Base-by-base conservation (phyloP, 371 early-diverging fungal genomes). In the Rhizopus microsporus region DNA sequence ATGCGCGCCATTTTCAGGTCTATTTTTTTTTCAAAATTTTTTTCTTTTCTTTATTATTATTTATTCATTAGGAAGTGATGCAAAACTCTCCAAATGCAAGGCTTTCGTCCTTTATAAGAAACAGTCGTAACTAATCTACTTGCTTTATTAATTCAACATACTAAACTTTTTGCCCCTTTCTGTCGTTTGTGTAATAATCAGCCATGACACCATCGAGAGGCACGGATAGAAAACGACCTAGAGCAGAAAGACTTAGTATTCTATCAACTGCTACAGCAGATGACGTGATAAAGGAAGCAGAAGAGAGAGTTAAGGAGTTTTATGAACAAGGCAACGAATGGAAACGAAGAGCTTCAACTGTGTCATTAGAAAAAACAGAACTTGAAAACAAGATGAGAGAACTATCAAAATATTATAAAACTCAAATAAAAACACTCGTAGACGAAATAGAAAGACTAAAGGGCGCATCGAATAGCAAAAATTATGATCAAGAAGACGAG, bases 321-420 rank as follows among this genome's bases (percentile, higher is more conserved):
- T 53, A 17, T 43, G 57, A 57, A 37, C 30, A 57, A 23, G 44
- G 46, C 10, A 48, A 54, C 7, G 31, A 34, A 13, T 57, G 52
- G 63, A 57, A 48, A 30, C 16, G 43, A 17, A 53, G 54, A 10
- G 57, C 57, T 31, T 57, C 54, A 1, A 23, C 7, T 10, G 52
- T 31, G 0, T 29, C 35, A 3, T 0, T 49, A 10, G 57, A 63
- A 32, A n/a, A 17, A 31, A 42, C 42, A 7, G 57, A 57, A 16
- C 17, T 54, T 4, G 57, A 57, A 15, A 63, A 63, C 12, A 57
- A 63, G 10, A 63, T 63, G 57, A 34, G 17, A 5, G 54, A 47
- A 13, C 30, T 57, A 10, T 31, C 40, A 1, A 54, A 53, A n/a
- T 5, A 53, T 5, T 48, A 63, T 30, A 35, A 34, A 4, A 37